Base-by-base conservation (phyloP, 2,329 filamentous ascomycete genomes). In the Grosmannia penicillata region DNA sequence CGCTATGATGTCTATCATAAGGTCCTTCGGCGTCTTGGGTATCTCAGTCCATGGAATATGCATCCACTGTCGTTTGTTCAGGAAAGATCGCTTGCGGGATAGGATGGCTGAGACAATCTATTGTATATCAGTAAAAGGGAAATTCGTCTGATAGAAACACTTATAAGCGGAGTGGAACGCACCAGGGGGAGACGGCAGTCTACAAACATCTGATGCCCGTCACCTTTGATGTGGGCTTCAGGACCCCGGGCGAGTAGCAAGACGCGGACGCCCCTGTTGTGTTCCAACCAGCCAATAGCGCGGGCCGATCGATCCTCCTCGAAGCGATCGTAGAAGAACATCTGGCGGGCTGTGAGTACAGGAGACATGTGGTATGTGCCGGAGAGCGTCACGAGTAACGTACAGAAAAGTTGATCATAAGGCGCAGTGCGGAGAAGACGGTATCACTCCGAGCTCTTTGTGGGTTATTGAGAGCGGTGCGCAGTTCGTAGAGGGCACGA, bases 391-490 rank as follows among this genome's bases (percentile, higher is more conserved):
- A 23, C 13, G 17, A n/a, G 22, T 3, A 21, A 41, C 44, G 4
- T 23, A 47, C 46, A n/a, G 47, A 45, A 38, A 45, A 49, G 10
- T 47, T 40, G 40, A 47, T 49, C 47, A 50, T 49, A 6, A 49
- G 37, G 5, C 46, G 41, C 38, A 44, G 38, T 0, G 48, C 46
- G 2, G 46, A 38, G 8, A 50, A 44, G 8, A 48, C 43, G 14
- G 40, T 38, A 27, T 50, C 48, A 32, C 46, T 47, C 23, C 34
- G 33, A 11, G 40, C 44, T 14, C 41, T 41, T 4, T 40, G 19
- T 3, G 39, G 41, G 13, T 40, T 10, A 25, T 40, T 26, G n/a
- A 50, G 43, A 6, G 46, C 45, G 4, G 38, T 23, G 6, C 46
- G 42, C 25, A 45, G 39, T 18, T 42, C 39, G 18, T 41, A 29